phyloP scores from a whole-genome alignment of 2,329 filamentous ascomycete genomes.

The Colletotrichum incanum region DNA sequence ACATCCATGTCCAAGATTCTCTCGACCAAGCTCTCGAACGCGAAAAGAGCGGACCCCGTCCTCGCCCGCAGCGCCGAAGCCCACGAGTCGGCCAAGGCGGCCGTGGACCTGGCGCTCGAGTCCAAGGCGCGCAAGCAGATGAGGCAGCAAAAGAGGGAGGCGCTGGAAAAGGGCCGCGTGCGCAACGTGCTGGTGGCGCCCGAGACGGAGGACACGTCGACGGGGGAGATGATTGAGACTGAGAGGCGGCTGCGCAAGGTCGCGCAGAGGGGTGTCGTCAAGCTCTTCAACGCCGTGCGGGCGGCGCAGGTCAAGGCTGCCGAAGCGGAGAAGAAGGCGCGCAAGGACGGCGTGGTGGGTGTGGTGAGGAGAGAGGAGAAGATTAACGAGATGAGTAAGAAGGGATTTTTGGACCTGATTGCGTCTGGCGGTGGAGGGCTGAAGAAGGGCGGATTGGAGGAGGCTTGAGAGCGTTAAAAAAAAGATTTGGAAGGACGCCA shows the following conservation, averaged over 20 bases:
- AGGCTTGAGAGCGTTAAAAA: conserved; percentile 67
- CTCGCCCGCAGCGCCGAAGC: conserved; percentile 86
- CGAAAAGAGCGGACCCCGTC: conserved; percentile 91
- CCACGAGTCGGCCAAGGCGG: conserved; percentile 78
- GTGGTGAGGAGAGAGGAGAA: conserved; percentile 87
- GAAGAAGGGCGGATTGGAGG: conserved; percentile 73
- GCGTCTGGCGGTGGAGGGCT: conserved; percentile 72
- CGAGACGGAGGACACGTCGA: conserved; percentile 59
- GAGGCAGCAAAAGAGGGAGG: conserved; percentile 83
- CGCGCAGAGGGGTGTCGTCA: conserved; percentile 93
- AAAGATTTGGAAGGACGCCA: neutral
- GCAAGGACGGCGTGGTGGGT: conserved; percentile 83
- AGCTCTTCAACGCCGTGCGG: conserved; percentile 95
- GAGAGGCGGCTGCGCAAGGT: conserved; percentile 89
- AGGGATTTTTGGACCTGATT: conserved; percentile 95
- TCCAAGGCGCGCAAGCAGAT: conserved; percentile 85
- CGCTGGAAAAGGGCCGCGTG: conserved; percentile 88
- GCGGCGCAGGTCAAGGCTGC: conserved; percentile 92
- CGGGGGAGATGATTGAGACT: conserved; percentile 73
- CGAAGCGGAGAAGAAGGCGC: conserved; percentile 80
- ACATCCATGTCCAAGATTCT: conserved; percentile 95
- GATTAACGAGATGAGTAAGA: conserved; percentile 95
- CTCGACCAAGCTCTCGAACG: conserved; percentile 86
- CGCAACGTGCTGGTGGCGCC: conserved; percentile 84
- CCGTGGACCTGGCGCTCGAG: conserved; percentile 84